Conservation (phyloP, 371 early-diverging fungal genomes). For the Mucor circinelloides region DNA sequence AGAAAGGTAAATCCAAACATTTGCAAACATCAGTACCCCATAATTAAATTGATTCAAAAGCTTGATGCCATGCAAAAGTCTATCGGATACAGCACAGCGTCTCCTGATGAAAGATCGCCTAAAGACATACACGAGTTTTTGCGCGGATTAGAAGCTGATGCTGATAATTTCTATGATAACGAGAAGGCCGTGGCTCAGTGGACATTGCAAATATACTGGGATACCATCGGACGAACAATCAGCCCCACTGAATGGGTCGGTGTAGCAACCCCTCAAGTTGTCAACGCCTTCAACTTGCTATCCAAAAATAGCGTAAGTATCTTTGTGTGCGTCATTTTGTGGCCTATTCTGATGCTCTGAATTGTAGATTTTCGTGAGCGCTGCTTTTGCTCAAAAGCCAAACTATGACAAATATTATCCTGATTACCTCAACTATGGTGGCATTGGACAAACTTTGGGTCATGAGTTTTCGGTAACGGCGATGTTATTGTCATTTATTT, state of each 20-base stretch:
- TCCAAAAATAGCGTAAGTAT: constrained; percentile 26
- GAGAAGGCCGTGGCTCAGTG: constrained; percentile 33
- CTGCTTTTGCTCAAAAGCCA: constrained; percentile 60
- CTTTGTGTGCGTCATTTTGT: not conserved
- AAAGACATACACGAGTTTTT: constrained; percentile 46
- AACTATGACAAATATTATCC: constrained; percentile 49
- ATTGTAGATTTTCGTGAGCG: constrained; percentile 59
- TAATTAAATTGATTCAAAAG: not conserved
- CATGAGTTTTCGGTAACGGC: constrained; percentile 62
- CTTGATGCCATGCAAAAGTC: constrained; percentile 29
- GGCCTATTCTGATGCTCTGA: not conserved
- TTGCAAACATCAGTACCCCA: constrained; percentile 1
- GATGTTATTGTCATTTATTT: not conserved
- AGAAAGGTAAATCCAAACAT: constrained; percentile 52
- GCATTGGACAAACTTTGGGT: constrained; percentile 62
- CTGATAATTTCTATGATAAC: constrained; percentile 54
- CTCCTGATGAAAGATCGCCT: constrained; percentile 54
- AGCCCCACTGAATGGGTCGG: constrained; percentile 51
- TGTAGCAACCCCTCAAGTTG: constrained; percentile 46
- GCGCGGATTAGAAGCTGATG: constrained; percentile 25
- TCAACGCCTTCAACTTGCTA: constrained; percentile 46
- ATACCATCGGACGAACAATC: constrained; percentile 37
- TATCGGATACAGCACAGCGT: constrained; percentile 51
- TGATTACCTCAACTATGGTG: constrained; percentile 63
- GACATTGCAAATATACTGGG: constrained; percentile 30